Evolutionary conservation across 768 basidiomycete genomes (phyloP).

Genomic region (Aureoboletus auriporus): DNA sequence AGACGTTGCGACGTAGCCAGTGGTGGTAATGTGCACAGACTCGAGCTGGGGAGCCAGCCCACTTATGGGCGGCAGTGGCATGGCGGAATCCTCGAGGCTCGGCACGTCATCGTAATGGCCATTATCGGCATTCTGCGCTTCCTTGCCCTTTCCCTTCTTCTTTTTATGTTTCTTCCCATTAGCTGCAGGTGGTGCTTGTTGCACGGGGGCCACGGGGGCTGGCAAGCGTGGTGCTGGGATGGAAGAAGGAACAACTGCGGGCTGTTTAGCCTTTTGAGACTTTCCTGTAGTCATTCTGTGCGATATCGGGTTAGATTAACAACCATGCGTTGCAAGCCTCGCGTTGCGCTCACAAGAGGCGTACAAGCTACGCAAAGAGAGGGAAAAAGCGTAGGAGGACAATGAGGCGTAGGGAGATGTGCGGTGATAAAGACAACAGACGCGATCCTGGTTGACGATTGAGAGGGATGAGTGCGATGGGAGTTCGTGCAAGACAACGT

Average conservation of each 20-base stretch:
- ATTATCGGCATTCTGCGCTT: constrained; percentile 14
- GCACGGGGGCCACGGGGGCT: constrained; percentile 5
- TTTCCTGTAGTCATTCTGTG: constrained; percentile 28
- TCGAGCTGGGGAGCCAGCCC: constrained; percentile 46
- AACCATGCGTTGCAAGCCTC: neutral
- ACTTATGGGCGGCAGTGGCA: constrained; percentile 20
- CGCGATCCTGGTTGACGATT: constrained; percentile 20
- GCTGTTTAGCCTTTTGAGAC: constrained; percentile 25
- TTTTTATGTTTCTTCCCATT: constrained; percentile 43
- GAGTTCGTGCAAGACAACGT: constrained; percentile 10
- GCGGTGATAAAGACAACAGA: neutral
- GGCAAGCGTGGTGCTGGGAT: constrained; percentile 6
- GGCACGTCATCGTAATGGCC: constrained; percentile 23
- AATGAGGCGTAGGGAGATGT: neutral
- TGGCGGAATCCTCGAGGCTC: constrained; percentile 19
- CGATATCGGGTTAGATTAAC: constrained; percentile 16
- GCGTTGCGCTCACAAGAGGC: constrained; percentile 14
- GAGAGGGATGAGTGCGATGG: constrained; percentile 20
- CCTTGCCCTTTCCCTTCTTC: constrained; percentile 40
- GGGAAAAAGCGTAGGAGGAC: neutral
- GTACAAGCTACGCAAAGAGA: constrained; percentile 1
- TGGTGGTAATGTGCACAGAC: constrained; percentile 45
- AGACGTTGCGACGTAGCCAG: constrained; percentile 39
- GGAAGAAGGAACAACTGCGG: constrained; percentile 4
- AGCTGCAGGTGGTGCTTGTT: constrained; percentile 3